Evolutionary conservation across 2,329 filamentous ascomycete species (phyloP).

Genomic region (Nothomitra cinnamomea): DNA sequence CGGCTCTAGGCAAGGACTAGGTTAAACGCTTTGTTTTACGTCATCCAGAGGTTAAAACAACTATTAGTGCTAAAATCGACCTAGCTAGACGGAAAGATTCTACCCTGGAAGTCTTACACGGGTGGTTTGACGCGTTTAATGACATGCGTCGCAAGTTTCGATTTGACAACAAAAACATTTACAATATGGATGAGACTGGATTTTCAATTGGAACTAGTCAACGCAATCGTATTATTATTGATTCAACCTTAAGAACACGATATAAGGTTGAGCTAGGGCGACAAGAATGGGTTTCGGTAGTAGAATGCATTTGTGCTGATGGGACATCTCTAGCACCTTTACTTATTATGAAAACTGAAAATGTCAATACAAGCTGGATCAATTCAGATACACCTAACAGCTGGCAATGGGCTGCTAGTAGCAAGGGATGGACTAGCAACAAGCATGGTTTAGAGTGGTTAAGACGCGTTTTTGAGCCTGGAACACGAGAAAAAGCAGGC

Average conservation of each 20-base stretch:
- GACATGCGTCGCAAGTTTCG: neutral
- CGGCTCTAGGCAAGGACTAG: neutral
- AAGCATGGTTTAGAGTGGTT: too few species aligned
- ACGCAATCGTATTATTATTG: too few species aligned
- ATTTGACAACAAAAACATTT: neutral
- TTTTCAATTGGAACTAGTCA: too few species aligned
- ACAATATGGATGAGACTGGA: too few species aligned
- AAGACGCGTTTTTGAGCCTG: slow-evolving; percentile 1
- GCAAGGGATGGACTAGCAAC: neutral
- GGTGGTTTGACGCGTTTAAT: neutral
- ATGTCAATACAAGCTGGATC: neutral
- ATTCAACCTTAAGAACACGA: neutral
- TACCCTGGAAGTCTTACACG: neutral
- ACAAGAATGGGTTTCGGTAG: neutral
- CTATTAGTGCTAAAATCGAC: neutral
- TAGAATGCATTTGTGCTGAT: neutral
- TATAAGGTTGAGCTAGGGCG: neutral
- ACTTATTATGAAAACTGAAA: neutral
- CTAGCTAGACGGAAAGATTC: neutral
- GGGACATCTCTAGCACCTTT: neutral
- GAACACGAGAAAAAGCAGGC: slow-evolving; percentile 1
- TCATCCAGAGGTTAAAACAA: neutral
- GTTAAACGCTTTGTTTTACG: neutral
- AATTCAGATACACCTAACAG: neutral
- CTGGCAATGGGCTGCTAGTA: neutral